Conservation (phyloP, 352 stramenopile genomes). For the Phytopythium sindhum region DNA sequence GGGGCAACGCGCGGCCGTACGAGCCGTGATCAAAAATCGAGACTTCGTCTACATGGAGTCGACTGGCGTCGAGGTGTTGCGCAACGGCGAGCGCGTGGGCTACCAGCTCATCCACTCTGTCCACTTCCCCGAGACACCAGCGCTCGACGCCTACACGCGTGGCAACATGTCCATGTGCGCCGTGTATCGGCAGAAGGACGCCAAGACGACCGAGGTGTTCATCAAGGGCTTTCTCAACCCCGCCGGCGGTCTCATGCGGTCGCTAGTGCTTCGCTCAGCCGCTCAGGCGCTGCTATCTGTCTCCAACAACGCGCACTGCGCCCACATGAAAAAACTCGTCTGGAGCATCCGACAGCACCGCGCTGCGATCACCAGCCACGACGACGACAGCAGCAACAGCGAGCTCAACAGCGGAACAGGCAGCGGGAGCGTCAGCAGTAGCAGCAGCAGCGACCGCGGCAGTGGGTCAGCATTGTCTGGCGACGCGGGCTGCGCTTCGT, state of each 20-base stretch:
- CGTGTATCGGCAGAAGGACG: constrained; percentile 29
- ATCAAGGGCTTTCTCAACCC: constrained; percentile 32
- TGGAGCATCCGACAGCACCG: constrained; percentile 30
- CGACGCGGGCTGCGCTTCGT: background rate
- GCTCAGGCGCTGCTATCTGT: constrained; percentile 23
- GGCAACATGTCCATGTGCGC: constrained; percentile 30
- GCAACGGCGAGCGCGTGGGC: constrained; percentile 51
- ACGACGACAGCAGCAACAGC: background rate
- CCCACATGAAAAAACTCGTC: constrained; percentile 40
- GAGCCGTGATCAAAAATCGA: constrained; percentile 38
- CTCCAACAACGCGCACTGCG: constrained; percentile 27
- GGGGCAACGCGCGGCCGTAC: constrained; percentile 27
- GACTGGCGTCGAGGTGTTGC: constrained; percentile 36
- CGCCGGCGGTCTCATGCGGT: constrained; percentile 30
- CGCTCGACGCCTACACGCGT: constrained; percentile 18
- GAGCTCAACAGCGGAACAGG: constrained; percentile 9
- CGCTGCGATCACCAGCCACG: background rate
- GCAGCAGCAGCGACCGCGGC: constrained; percentile 12
- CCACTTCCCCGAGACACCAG: constrained; percentile 31
- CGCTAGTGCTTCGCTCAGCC: constrained; percentile 27
- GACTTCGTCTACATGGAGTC: constrained; percentile 55
- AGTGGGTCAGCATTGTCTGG: background rate
- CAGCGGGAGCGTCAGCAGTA: constrained; percentile 10
- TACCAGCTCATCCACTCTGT: constrained; percentile 63
- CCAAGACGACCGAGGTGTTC: constrained; percentile 28